Base-by-base conservation (phyloP, 441 rosid species). In the Kokia cookei region DNA sequence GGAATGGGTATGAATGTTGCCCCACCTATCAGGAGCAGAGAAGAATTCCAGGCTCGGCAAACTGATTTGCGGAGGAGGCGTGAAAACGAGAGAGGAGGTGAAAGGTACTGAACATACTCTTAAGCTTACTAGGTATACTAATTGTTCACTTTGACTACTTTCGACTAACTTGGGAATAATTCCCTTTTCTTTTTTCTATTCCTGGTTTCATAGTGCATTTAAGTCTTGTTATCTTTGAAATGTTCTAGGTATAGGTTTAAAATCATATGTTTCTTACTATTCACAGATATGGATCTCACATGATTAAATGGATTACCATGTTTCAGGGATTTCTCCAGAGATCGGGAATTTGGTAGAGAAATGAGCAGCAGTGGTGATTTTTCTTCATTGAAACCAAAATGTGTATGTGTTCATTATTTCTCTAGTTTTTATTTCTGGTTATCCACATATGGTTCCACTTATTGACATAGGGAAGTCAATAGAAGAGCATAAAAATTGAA, bases 31-130 rank as follows among this genome's bases (percentile, higher is more conserved):
- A 86, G 91, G 99, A 89, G 97, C 77, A 87, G 99, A 79, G 97
- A 93, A 72, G 97, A 96, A 84, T 88, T 88, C 59, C 93, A 93
- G 83, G 98, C 99, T 22, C 87, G 96, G 53, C 91, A 96, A 85
- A 93, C 95, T 81, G 91, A 88, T 78, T 75, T 93, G 82, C 82
- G 91, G 83, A 84, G 97, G 83, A 90, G 86, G 78, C 90, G 91
- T 60, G 98, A 93, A 80, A 87, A 84, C 55, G 96, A 92, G 80
- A 92, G 91, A 70, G 88, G 88, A 67, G 83, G 80, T 65, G 95
- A 91, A 78, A 88, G 98, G 98, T 93, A 86, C 35, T 54, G 10
- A 10, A 37, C 27, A 50, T 68, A n/a, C 10, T 27, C 42, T 68
- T 68, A 29, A 68, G 72, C 59, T 29, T 50, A 50, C 40, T 15